Base-by-base conservation (phyloP, 345 rosid species). In the Nasturtium officinale region DNA sequence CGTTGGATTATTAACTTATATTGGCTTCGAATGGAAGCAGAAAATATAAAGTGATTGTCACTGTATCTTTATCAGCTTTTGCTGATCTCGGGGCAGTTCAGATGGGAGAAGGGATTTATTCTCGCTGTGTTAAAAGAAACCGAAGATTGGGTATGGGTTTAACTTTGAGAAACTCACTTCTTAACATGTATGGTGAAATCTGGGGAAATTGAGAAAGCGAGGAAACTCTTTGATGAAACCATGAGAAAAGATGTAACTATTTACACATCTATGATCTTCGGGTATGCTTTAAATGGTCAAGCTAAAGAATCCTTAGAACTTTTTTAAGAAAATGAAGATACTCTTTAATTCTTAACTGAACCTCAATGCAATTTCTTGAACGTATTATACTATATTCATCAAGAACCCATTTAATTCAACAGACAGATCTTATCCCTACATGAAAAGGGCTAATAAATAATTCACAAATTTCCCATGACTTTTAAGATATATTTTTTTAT, bases 1-100 rank as follows among this genome's bases (percentile, higher is more conserved):
- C 0, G 43, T 61, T 79, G 73, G 65, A 94, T 72, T 18, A 91
- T 61, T 79, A 91, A 55, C 75, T 87, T 86, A 67, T 80, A 67
- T 80, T 87, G 3, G 85, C 84, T 71, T 74, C 73, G 45, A 73
- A 76, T 76, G 82, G 80, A 82, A 16, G 47, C 18, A 43, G 72
- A 48, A 52, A 65, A n/a, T 7, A 65, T 57, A 68, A 54, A 20
- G 72, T 82, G 74, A 79, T 73, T 15, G 6, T 79, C 54, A 79
- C 79, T 9, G 82, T 76, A 26, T 79, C 75, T 46, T 59, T 82
- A 30, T 79, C 81, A 2, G 85, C 83, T 25, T 82, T 81, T 73
- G 83, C 85, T 76, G 77, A 79, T 73, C 79, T 79, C 6, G 81
- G 85, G 2, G 81, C 79, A 0, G 23, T 82, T 25, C 67, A 79